These are phyloP conservation scores for Erythrophleum ivorense DNA, from an alignment of 331 rosid genomes.

Conservation along the genomic window DNA sequence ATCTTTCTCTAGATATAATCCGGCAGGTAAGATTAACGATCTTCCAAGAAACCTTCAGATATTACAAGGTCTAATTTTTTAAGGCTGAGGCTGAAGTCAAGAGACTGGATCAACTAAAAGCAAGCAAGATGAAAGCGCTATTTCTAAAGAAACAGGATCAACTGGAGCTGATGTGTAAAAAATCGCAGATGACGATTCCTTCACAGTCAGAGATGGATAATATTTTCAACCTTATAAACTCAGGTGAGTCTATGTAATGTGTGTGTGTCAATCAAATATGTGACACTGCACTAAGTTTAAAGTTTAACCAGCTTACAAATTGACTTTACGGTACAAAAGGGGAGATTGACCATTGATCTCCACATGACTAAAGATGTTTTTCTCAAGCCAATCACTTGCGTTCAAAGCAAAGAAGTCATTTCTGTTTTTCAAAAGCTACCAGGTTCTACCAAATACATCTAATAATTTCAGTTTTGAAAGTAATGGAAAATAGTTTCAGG, in stretches of 20 bases:
- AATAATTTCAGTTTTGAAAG: too few species aligned
- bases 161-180: constrained; percentile 71
- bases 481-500: too few species aligned
- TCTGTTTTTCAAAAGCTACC: too few species aligned
- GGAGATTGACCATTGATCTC: constrained; percentile 94
- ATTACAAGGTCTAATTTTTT: constrained; percentile 37
- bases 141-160: constrained; percentile 84
- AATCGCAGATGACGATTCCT: constrained; percentile 86
- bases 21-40: not conserved
- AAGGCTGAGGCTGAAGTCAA: constrained; percentile 92
- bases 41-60: constrained; percentile 58
- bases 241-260: constrained; percentile 60
- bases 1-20: constrained; percentile 72
- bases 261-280: constrained; percentile 11
- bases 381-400: too few species aligned
- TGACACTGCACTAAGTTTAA: not conserved
- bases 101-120: constrained; percentile 91
- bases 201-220: constrained; percentile 71
- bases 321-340: constrained; percentile 69
- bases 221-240: constrained; percentile 66
- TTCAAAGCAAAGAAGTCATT: too few species aligned
- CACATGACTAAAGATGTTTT: constrained; percentile 46
- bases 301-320: constrained; percentile 32
- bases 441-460: too few species aligned
- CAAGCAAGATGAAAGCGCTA: constrained; percentile 93